These are phyloP conservation scores for Coemansia asiatica DNA, from an alignment of 192 early-diverging fungal species.

Conservation along the genomic window DNA sequence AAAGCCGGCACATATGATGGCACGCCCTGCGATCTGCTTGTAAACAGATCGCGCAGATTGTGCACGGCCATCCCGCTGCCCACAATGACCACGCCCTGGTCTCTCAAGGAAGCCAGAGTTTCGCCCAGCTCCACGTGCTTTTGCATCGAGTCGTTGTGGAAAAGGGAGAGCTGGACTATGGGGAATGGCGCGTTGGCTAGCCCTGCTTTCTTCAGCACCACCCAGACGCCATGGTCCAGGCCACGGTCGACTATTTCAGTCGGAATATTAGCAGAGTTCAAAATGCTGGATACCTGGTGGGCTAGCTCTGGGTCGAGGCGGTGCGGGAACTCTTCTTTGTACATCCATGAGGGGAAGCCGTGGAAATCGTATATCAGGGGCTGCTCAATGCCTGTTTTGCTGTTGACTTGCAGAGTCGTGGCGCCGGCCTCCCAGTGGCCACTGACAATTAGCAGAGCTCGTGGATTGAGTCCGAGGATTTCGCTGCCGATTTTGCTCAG, in stretches of 20 bases:
- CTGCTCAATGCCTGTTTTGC: constrained; percentile 8
- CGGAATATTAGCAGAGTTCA: constrained; percentile 50
- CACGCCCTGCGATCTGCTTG: constrained; percentile 22
- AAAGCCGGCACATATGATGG: constrained; percentile 60
- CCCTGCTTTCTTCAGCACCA: constrained; percentile 64
- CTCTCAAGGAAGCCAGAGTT: constrained; percentile 53
- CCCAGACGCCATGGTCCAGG: constrained; percentile 72
- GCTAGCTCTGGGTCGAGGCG: constrained; percentile 58
- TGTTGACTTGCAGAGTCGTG: constrained; percentile 48
- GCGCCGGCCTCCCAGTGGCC: constrained; percentile 66
- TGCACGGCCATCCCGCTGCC: constrained; percentile 68
- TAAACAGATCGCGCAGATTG: constrained; percentile 61
- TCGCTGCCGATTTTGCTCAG: constrained; percentile 51
- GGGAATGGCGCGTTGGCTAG: constrained; percentile 58
- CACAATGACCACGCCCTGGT: constrained; percentile 64
- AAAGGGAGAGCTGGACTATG: constrained; percentile 66
- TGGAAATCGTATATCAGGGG: constrained; percentile 70
- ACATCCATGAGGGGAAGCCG: constrained; percentile 61
- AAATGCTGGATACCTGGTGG: constrained; percentile 50
- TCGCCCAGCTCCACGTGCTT: constrained; percentile 60
- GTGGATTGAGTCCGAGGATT: constrained; percentile 50
- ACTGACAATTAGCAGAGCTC: constrained; percentile 63
- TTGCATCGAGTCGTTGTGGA: constrained; percentile 56
- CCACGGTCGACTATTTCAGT: constrained; percentile 58
- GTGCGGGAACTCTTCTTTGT: constrained; percentile 62